Conservation (phyloP, 176 grass and related monocot genomes). For the Themeda triandra region DNA sequence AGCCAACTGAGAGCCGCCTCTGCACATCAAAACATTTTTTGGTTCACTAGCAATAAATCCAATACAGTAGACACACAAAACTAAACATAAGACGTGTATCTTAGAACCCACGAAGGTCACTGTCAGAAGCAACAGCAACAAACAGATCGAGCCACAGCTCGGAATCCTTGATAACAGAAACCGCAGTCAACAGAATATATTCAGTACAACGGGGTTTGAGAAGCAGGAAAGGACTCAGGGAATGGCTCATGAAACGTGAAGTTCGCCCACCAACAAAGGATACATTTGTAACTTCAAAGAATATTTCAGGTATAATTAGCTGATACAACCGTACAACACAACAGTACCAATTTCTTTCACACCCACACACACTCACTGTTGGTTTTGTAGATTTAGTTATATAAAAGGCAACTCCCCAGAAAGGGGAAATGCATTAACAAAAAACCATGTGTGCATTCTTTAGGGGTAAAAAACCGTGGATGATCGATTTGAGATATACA, state of each 20-base stretch:
- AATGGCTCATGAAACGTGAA: not conserved
- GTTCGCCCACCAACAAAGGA: not conserved
- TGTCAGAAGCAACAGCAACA: not conserved
- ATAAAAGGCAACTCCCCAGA: not conserved
- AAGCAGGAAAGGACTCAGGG: too few relatives aligned
- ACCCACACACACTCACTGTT: not conserved
- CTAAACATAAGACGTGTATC: not conserved
- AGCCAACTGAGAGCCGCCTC: not conserved
- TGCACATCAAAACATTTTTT: not conserved
- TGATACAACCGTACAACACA: not conserved
- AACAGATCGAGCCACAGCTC: not conserved
- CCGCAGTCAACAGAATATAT: not conserved
- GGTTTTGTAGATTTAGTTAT: not conserved
- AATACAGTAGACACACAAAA: not conserved
- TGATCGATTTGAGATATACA: too few relatives aligned
- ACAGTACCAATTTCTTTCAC: not conserved
- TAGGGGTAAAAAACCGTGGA: too few relatives aligned
- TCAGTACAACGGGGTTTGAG: not conserved
- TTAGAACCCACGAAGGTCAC: not conserved
- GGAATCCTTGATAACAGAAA: not conserved
- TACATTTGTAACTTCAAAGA: not conserved
- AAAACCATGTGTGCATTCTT: not conserved
- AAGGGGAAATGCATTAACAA: not conserved
- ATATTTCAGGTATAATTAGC: not conserved
- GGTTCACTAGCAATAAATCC: not conserved